Percentiles rank a stretch among this genome's conserved stretches.
phyloP scores from a whole-genome alignment of 2,329 filamentous ascomycete genomes.

The Aspergillus vadensis region DNA sequence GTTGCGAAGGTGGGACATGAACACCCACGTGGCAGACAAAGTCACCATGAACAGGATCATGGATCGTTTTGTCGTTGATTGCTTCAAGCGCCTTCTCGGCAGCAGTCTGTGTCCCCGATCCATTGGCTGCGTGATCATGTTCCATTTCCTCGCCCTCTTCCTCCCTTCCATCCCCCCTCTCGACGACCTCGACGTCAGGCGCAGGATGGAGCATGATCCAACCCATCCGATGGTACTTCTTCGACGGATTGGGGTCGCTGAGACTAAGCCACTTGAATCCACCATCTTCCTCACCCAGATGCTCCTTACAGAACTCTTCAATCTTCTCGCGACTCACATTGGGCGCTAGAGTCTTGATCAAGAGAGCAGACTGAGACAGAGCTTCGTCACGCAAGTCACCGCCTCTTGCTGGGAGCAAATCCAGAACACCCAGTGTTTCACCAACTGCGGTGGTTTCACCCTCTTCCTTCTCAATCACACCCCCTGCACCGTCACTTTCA shows the following conservation, averaged over 20 bases:
- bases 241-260: slow-evolving; percentile 94
- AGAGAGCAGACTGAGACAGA: slow-evolving; percentile 82
- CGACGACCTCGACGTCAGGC: slow-evolving; percentile 66
- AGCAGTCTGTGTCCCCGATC: slow-evolving; percentile 48
- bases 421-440: slow-evolving; percentile 88
- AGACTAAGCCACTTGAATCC: slow-evolving; percentile 95
- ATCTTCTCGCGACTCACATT: slow-evolving; percentile 93
- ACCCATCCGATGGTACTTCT: slow-evolving; percentile 95
- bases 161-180: slow-evolving; percentile 73
- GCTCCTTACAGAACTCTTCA: slow-evolving; percentile 91
- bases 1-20: slow-evolving; percentile 82
- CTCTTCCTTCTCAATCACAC: slow-evolving; percentile 89
- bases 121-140: slow-evolving; percentile 35
- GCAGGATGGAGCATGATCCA: slow-evolving; percentile 95
- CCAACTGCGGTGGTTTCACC: slow-evolving; percentile 89
- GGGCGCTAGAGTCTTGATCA: slow-evolving; percentile 97
- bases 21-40: slow-evolving; percentile 98
- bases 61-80: slow-evolving; percentile 97
- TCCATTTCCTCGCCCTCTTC: slow-evolving; percentile 61
- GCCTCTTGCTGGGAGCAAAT: slow-evolving; percentile 79
- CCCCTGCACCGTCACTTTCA: slow-evolving; percentile 83
- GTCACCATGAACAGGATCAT: slow-evolving; percentile 89
- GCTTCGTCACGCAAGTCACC: slow-evolving; percentile 89
- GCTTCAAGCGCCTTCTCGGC: slow-evolving; percentile 87
- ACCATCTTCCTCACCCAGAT: slow-evolving; percentile 85